Evolutionary conservation across 106 monocot genomes (phyloP).

Genomic region (Phalaenopsis aphrodite): DNA sequence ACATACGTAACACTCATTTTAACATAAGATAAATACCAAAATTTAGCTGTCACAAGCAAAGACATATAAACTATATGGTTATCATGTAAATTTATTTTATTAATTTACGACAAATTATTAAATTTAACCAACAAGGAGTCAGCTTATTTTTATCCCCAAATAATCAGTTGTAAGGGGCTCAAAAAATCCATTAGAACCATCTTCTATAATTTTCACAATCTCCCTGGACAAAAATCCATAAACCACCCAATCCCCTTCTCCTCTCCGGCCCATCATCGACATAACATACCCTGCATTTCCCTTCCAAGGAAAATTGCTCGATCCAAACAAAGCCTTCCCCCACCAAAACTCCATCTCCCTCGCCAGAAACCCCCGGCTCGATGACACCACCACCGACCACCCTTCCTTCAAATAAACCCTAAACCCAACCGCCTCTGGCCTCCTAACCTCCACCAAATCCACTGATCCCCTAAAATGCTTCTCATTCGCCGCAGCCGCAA

Average conservation of each 20-base stretch:
- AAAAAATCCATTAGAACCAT: slow-evolving; percentile 26
- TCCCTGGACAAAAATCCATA: slow-evolving; percentile 29
- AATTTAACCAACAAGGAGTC: too few relatives aligned
- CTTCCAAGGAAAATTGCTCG: slow-evolving; percentile 71
- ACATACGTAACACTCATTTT: too few relatives aligned
- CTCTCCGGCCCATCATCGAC: slow-evolving; percentile 58
- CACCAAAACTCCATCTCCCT: slow-evolving; percentile 65
- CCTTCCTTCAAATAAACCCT: slow-evolving; percentile 38
- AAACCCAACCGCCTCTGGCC: slow-evolving; percentile 37
- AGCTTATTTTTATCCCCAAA: too few relatives aligned
- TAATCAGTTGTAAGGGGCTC: slow-evolving; percentile 26
- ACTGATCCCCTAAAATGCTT: slow-evolving; percentile 61
- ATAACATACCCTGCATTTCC: slow-evolving; percentile 58
- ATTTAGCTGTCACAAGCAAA: too few relatives aligned
- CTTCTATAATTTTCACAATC: too few relatives aligned
- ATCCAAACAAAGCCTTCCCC: slow-evolving; percentile 58
- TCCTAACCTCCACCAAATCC: slow-evolving; percentile 65
- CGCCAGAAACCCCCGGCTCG: slow-evolving; percentile 52
- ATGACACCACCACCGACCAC: slow-evolving; percentile 56
- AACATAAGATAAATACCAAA: too few relatives aligned
- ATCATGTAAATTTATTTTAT: too few relatives aligned
- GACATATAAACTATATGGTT: too few relatives aligned
- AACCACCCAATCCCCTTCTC: slow-evolving; percentile 64
- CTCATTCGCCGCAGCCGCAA: slow-evolving; percentile 29
- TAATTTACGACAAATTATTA: too few relatives aligned